Evolutionary conservation across 2,329 filamentous ascomycete species (phyloP).

Genomic region (Scleromitrula shiraiana): DNA sequence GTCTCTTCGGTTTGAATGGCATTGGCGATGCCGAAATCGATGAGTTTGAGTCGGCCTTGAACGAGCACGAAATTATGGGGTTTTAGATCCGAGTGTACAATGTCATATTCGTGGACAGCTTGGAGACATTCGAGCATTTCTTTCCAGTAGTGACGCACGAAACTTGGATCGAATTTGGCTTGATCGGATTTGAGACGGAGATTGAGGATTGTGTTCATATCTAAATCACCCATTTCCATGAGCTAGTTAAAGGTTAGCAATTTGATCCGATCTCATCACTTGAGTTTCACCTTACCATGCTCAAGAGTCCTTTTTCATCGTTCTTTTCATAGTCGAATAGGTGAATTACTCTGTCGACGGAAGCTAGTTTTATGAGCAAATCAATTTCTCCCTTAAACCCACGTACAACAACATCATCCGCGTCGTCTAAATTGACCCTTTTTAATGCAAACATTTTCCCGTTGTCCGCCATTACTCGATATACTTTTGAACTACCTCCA

Average conservation of each 20-base stretch:
- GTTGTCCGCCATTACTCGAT: conserved; percentile 94
- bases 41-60: conserved; percentile 83
- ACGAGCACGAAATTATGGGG: conserved; percentile 95
- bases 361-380: conserved; percentile 69
- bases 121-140: conserved; percentile 97
- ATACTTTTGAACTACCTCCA: conserved; percentile 90
- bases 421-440: conserved; percentile 81
- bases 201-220: conserved; percentile 79
- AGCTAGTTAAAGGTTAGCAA: conserved; percentile 43
- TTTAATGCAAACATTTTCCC: conserved; percentile 93
- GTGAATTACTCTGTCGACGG: conserved; percentile 83
- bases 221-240: conserved; percentile 95
- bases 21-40: conserved; percentile 97
- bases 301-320: conserved; percentile 80
- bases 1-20: conserved; percentile 94
- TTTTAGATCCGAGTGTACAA: conserved; percentile 95
- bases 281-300: conserved; percentile 73
- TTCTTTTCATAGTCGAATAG: conserved; percentile 92
- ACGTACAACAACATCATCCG: conserved; percentile 72
- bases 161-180: conserved; percentile 74
- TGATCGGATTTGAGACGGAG: conserved; percentile 64
- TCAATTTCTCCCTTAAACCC: conserved; percentile 97
- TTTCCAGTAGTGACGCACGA: conserved; percentile 97
- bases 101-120: conserved; percentile 80
- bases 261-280: neutral